Conservation (phyloP, 768 basidiomycete species). For the Termitomyces sp. region DNA sequence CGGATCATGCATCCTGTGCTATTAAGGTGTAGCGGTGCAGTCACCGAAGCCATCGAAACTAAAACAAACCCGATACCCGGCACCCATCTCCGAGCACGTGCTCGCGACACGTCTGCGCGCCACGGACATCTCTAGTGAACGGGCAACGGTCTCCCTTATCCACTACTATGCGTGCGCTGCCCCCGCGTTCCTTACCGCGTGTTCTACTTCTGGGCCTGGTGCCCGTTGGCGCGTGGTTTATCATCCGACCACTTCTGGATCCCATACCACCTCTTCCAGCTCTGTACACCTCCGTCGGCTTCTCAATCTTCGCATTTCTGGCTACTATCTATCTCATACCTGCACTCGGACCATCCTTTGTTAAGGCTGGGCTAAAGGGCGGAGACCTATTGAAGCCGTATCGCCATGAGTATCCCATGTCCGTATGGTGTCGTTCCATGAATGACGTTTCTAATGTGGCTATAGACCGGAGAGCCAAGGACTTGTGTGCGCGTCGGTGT, state of each 20-base stretch:
- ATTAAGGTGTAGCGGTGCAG: constrained; percentile 34
- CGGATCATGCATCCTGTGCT: constrained; percentile 43
- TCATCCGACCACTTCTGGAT: constrained; percentile 65
- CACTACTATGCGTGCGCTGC: constrained; percentile 17
- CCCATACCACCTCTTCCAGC: constrained; percentile 66
- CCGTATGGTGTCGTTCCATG: constrained; percentile 19
- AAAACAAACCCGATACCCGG: constrained; percentile 10
- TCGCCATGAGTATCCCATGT: constrained; percentile 54
- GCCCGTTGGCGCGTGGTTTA: constrained; percentile 70
- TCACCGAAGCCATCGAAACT: constrained; percentile 3
- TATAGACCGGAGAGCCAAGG: constrained; percentile 93
- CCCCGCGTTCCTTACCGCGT: constrained; percentile 46
- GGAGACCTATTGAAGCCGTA: constrained; percentile 84
- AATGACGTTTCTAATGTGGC: background rate
- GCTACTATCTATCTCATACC: constrained; percentile 77
- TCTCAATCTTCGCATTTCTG: constrained; percentile 79
- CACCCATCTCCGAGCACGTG: constrained; percentile 14
- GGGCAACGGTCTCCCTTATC: background rate
- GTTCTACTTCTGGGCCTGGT: constrained; percentile 52
- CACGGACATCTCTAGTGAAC: background rate
- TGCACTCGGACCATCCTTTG: constrained; percentile 73
- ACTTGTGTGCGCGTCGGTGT: constrained; percentile 84
- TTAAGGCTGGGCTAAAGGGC: constrained; percentile 79
- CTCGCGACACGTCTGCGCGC: constrained; percentile 7
- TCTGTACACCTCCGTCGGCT: constrained; percentile 74